Evolutionary conservation across 169 alveolate genomes (phyloP), one percentile per base, ranked within the genome.

Genomic region (Plasmodium billcollinsi): DNA sequence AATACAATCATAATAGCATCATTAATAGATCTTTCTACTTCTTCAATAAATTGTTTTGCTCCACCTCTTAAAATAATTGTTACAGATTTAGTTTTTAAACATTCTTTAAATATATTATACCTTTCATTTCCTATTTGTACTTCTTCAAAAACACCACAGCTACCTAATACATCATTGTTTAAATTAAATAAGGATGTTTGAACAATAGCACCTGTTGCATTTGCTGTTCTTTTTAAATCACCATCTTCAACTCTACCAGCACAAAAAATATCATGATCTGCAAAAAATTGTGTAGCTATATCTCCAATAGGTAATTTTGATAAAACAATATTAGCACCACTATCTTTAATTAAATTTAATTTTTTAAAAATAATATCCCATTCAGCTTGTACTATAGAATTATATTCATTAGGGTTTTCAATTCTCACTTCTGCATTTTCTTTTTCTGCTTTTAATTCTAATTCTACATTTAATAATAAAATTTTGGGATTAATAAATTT

Each of bases 281-380:
- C 99, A 91, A 98, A 98, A 90, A 96, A 98, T 94, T 98, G 99
- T 15, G 99, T 98, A n/a, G 99, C 99, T 11, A 98, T 90, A 92
- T 98, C 99, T 29, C 99, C 99, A 52, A 98, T 98, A 2, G 99
- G 99, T 45, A 98, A 98, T 86, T 98, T 97, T 14, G 99, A 97
- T 43, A 98, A 93, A 59, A 98, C 99, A 2, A 97, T 97, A 76
- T 98, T 92, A 2, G 98, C 98, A 26, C 99, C 99, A 67, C 98
- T 90, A 43, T 96, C 89, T 72, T 94, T 97, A 26, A 98, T 98
- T 24, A 94, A 93, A 49, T 98, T 98, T 49, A 98, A 95, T 95
- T 98, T 98, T 66, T 98, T 98, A 95, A 96, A 97, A 33, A 98
- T 97, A 26, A 98, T 96, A 29, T 94, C 95, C 99, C 99, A 98